These are phyloP conservation scores for Trichosporon sp. DNA, from an alignment of 1,284 basidiomycete species.

Conservation along the genomic window DNA sequence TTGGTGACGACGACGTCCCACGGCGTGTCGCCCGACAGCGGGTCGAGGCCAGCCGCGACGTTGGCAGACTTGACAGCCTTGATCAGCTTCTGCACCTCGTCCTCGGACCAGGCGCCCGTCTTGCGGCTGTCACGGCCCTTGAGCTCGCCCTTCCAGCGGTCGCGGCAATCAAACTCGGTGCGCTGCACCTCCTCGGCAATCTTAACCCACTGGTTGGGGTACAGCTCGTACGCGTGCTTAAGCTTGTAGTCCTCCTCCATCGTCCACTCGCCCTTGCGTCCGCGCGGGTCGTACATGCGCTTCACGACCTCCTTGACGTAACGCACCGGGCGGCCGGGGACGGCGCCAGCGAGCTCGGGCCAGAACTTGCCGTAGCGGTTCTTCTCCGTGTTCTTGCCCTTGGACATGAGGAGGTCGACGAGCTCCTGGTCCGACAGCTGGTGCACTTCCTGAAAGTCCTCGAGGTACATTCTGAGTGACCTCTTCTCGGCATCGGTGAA, in stretches of 20 bases:
- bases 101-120: slow-evolving; percentile 36
- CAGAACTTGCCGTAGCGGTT: slow-evolving; percentile 44
- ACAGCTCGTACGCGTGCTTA: slow-evolving; percentile 39
- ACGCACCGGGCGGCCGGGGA: slow-evolving; percentile 49
- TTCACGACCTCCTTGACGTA: slow-evolving; percentile 47
- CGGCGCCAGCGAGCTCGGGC: slow-evolving; percentile 42
- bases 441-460: slow-evolving; percentile 37
- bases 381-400: slow-evolving; percentile 32
- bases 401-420: slow-evolving; percentile 41
- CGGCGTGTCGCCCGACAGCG: slow-evolving; percentile 35
- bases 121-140: slow-evolving; percentile 27
- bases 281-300: slow-evolving; percentile 46
- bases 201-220: slow-evolving; percentile 46
- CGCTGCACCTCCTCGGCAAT: slow-evolving; percentile 45
- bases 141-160: slow-evolving; percentile 45
- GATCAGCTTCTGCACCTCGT: slow-evolving; percentile 34
- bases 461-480: slow-evolving; percentile 38
- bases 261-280: slow-evolving; percentile 48
- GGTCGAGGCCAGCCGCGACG: slow-evolving; percentile 30
- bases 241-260: slow-evolving; percentile 45
- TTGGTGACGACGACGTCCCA: slow-evolving; percentile 40
- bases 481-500: slow-evolving; percentile 39
- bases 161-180: slow-evolving; percentile 46
- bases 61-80: slow-evolving; percentile 36
- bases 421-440: slow-evolving; percentile 35